Conservation (phyloP, 805 yeast genomes). For the Schwanniomyces pseudopolymorphus region DNA sequence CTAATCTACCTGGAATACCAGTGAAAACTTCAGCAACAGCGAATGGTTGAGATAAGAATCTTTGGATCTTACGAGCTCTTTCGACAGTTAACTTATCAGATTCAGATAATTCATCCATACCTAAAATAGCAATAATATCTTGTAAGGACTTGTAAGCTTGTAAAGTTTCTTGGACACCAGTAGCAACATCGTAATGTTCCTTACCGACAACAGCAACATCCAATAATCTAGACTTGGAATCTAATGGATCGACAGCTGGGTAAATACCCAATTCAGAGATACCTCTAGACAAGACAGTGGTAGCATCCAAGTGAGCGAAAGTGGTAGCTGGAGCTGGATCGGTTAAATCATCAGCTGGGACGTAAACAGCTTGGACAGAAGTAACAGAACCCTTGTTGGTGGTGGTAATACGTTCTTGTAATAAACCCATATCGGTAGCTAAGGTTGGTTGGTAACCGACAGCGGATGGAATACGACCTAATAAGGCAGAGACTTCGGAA, state of each 20-base stretch:
- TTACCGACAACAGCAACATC: slow-evolving; percentile 97
- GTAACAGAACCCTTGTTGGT: slow-evolving; percentile 99
- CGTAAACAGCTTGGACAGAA: slow-evolving; percentile 99
- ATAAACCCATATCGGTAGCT: slow-evolving; percentile 99
- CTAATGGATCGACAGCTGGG: slow-evolving; percentile 99
- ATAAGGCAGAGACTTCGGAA: slow-evolving; percentile 99
- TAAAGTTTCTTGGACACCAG: slow-evolving; percentile 94
- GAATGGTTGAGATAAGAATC: slow-evolving; percentile 99
- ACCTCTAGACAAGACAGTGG: slow-evolving; percentile 99
- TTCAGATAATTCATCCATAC: slow-evolving; percentile 99
- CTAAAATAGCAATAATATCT: slow-evolving; percentile 99
- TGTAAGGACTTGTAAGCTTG: slow-evolving; percentile 99
- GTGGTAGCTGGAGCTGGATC: slow-evolving; percentile 99
- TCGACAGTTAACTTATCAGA: slow-evolving; percentile 98
- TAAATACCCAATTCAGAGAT: slow-evolving; percentile 99
- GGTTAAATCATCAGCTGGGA: slow-evolving; percentile 99
- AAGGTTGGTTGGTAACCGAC: slow-evolving; percentile 99
- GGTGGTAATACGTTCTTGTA: slow-evolving; percentile 99
- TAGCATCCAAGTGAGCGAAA: slow-evolving; percentile 99
- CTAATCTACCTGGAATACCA: slow-evolving; percentile 98
- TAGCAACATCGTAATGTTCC: slow-evolving; percentile 97
- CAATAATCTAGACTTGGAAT: slow-evolving; percentile 97
- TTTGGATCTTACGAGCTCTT: slow-evolving; percentile 99
- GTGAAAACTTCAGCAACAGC: slow-evolving; percentile 99
- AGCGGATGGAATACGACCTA: slow-evolving; percentile 99